These are phyloP conservation scores for Colletotrichum coccodes DNA, from an alignment of 2,329 filamentous ascomycete species.

Conservation along the genomic window DNA sequence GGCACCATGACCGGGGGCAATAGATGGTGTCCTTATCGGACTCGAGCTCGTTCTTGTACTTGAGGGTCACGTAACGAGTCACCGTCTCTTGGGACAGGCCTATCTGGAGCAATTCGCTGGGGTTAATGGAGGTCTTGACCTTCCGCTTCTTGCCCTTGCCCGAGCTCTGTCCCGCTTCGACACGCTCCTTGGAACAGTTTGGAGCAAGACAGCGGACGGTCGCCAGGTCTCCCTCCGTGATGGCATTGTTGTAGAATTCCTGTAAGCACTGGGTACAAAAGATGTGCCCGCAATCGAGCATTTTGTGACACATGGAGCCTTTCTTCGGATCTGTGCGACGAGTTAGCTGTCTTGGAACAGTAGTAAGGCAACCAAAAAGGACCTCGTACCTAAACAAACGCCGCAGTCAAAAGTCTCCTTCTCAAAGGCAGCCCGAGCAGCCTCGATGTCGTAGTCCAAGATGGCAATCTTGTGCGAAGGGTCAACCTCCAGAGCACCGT, in stretches of 20 bases:
- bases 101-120: slow-evolving; percentile 85
- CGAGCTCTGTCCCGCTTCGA: slow-evolving; percentile 42
- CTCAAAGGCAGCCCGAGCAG: slow-evolving; percentile 80
- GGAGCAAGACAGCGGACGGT: slow-evolving; percentile 84
- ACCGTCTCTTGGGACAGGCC: slow-evolving; percentile 77
- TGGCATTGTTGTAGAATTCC: slow-evolving; percentile 90
- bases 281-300: slow-evolving; percentile 87
- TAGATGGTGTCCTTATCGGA: slow-evolving; percentile 92
- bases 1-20: slow-evolving; percentile 92
- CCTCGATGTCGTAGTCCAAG: slow-evolving; percentile 81
- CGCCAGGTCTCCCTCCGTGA: slow-evolving; percentile 83
- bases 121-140: slow-evolving; percentile 76
- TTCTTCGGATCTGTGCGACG: slow-evolving; percentile 82
- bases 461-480: slow-evolving; percentile 74
- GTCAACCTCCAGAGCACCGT: slow-evolving; percentile 61
- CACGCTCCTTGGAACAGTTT: slow-evolving; percentile 76
- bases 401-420: slow-evolving; percentile 88
- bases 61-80: slow-evolving; percentile 87
- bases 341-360: slow-evolving; percentile 33
- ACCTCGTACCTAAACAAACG: slow-evolving; percentile 75
- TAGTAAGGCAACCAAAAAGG: not conserved
- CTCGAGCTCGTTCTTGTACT: slow-evolving; percentile 92
- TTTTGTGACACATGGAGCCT: slow-evolving; percentile 80
- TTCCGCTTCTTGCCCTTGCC: slow-evolving; percentile 60
- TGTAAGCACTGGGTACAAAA: slow-evolving; percentile 91